Evolutionary conservation across 148 eudicot genomes (phyloP).

Genomic region (Simmondsia chinensis): DNA sequence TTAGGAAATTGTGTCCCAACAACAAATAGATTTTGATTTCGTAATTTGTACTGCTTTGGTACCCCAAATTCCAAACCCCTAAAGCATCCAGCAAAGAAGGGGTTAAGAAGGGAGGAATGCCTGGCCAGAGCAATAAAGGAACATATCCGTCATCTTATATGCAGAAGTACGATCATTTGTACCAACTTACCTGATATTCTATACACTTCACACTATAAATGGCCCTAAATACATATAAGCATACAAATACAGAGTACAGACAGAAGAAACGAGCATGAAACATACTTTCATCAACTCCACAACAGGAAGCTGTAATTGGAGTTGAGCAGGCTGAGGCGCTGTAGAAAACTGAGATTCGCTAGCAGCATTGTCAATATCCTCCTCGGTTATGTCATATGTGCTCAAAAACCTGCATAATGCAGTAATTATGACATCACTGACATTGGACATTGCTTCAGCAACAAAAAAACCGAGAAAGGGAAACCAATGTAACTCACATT

Average conservation of each 20-base stretch:
- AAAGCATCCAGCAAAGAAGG: too few relatives aligned
- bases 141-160: too few relatives aligned
- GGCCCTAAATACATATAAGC: not conserved
- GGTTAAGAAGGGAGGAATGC: too few relatives aligned
- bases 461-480: too few relatives aligned
- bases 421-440: not conserved
- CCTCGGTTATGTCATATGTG: conserved; percentile 67
- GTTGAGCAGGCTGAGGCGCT: conserved; percentile 53
- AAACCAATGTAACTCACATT: conserved; percentile 57
- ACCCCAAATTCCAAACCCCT: too few relatives aligned
- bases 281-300: conserved; percentile 85
- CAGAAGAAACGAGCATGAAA: not conserved
- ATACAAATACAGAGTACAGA: not conserved
- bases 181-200: too few relatives aligned
- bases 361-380: conserved; percentile 55
- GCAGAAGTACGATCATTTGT: too few relatives aligned
- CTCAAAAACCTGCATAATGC: conserved; percentile 61
- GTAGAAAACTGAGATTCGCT: conserved; percentile 50
- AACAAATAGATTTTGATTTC: too few relatives aligned
- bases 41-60: too few relatives aligned
- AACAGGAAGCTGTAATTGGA: conserved; percentile 81
- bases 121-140: too few relatives aligned
- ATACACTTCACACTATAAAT: conserved; percentile 2
- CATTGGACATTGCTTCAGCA: not conserved
- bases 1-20: too few relatives aligned